These are phyloP conservation scores for Geotrichum phurueaensis DNA, from an alignment of 1,139 yeast species.

Conservation along the genomic window DNA sequence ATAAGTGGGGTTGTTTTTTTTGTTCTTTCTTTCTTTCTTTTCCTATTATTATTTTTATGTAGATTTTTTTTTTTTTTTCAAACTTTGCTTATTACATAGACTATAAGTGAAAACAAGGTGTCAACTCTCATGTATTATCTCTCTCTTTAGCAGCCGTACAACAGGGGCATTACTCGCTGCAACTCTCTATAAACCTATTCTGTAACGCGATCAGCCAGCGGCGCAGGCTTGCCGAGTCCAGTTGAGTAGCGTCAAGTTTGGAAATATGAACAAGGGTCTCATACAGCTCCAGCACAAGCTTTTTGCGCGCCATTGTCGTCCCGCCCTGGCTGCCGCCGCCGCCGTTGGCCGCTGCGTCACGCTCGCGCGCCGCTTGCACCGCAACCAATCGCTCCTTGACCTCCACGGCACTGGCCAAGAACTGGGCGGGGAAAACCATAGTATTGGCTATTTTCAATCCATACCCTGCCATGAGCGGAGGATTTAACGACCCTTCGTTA, in stretches of 20 bases:
- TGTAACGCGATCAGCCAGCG: slow-evolving; percentile 8
- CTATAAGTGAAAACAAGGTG: too few species aligned
- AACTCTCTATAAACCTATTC: slow-evolving; percentile 2
- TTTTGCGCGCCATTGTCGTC: slow-evolving; percentile 6
- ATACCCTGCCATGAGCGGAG: slow-evolving; percentile 6
- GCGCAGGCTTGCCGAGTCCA: slow-evolving; percentile 1
- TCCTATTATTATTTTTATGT: not conserved
- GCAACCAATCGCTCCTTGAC: not conserved
- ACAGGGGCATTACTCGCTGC: not conserved
- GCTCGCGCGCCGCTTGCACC: not conserved
- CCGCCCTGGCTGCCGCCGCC: not conserved
- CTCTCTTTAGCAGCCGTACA: too few species aligned
- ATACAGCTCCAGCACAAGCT: slow-evolving; percentile 11
- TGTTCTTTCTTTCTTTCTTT: too few species aligned
- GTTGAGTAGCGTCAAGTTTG: slow-evolving; percentile 2
- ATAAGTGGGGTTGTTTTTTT: not conserved
- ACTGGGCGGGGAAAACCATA: slow-evolving; percentile 11
- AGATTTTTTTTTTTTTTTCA: not conserved
- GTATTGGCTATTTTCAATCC: slow-evolving; percentile 11
- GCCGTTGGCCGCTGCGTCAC: not conserved
- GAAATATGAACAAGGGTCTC: slow-evolving; percentile 14
- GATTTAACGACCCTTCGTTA: not conserved
- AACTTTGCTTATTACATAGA: too few species aligned
- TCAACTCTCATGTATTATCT: too few species aligned
- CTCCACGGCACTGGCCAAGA: slow-evolving; percentile 3